Evolutionary conservation across 2,329 filamentous ascomycete genomes (phyloP), one percentile per base, ranked within the genome.

Genomic region (Aspergillus carbonarius): DNA sequence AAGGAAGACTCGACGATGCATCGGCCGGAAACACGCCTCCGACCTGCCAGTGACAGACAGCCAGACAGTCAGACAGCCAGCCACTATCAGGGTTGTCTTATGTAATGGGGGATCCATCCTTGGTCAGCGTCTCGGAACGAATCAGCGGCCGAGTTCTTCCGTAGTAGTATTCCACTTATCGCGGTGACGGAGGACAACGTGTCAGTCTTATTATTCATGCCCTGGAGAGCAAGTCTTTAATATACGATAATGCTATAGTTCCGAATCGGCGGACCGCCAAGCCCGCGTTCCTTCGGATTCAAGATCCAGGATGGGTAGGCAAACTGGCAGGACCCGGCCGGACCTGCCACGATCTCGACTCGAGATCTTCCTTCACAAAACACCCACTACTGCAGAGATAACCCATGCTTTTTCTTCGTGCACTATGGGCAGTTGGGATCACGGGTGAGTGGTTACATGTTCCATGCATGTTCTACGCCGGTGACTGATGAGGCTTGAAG

Each of bases 391-490:
- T 47, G 44, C 23, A 47, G 44, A n/a, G 44, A 27, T 27, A 32
- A 47, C 25, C 44, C 44, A 44, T 42, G 50, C 34, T 40, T 55
- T 55, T 17, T 37, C 15, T 27, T 49, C 48, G 20, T 54, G 10
- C 12, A 42, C 27, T 18, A n/a, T 40, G n/a, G 17, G 10, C 20
- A 30, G 30, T 37, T 37, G 25, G n/a, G 37, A 23, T 40, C 50
- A 18, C 23, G 34, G 50, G 32, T 25, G 20, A 66, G 47, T 58
- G 39, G 63, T 66, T 64, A 66, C 63, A 69, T 69, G 65, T 74
- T 74, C 72, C 66, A 74, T 74, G 72, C 72, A 74, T 72, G 52
- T 74, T 74, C 72, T 74, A 67, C 71, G 70, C 63, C 65, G 30
- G 17, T 25, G 20, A 27, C 32, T 39, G 40, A 37, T 35, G 20